Percentiles rank a stretch among this genome's conserved stretches.
These are phyloP conservation scores for Artemisia tridentata DNA, from an alignment of 129 eudicot genomes.

Conservation along the genomic window DNA sequence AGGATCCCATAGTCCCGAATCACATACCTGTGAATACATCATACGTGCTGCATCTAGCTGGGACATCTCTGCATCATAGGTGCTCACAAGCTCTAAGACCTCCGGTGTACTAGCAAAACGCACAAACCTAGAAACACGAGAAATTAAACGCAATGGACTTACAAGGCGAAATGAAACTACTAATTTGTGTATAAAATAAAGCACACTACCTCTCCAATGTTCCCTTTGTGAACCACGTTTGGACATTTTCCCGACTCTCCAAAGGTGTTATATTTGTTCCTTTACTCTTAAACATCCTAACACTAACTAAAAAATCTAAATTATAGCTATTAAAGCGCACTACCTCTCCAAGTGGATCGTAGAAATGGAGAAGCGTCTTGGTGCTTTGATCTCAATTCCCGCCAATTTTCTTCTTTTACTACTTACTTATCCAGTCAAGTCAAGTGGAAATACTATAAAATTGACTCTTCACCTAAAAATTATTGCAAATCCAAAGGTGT, in stretches of 20 bases:
- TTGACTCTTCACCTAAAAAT: too few species aligned
- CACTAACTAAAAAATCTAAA: too few species aligned
- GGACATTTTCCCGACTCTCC: slow-evolving; percentile 52
- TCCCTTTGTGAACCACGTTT: slow-evolving; percentile 95
- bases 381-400: too few species aligned
- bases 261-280: too few species aligned
- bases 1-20: slow-evolving; percentile 17
- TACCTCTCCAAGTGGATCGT: too few species aligned
- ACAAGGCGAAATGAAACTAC: neutral
- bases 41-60: slow-evolving; percentile 93
- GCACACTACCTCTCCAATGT: slow-evolving; percentile 80
- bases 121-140: slow-evolving; percentile 66
- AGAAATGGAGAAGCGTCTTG: too few species aligned
- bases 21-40: slow-evolving; percentile 84
- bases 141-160: slow-evolving; percentile 2
- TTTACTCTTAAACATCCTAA: too few species aligned
- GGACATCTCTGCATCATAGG: slow-evolving; percentile 90
- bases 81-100: slow-evolving; percentile 77
- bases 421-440: too few species aligned
- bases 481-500: too few species aligned
- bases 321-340: too few species aligned
- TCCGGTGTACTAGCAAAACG: slow-evolving; percentile 97
- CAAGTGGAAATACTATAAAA: too few species aligned
- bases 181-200: neutral
- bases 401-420: too few species aligned